These are phyloP conservation scores for Didymella sp. DNA, from an alignment of 2,329 filamentous ascomycete species.

Conservation along the genomic window DNA sequence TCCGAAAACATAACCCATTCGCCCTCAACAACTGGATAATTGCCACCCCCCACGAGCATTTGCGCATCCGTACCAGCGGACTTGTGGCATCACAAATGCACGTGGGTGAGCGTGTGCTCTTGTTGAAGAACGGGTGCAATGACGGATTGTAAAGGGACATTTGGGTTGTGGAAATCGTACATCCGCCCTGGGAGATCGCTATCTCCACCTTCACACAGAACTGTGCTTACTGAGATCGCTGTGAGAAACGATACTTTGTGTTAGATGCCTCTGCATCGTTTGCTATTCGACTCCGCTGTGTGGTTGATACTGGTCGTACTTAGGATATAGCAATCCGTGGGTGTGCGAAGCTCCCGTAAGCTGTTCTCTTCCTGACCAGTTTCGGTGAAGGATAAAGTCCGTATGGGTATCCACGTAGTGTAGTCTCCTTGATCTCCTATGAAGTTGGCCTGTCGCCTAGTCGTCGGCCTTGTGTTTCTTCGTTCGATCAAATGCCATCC, in stretches of 20 bases:
- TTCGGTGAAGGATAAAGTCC: not conserved
- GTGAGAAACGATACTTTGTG: not conserved
- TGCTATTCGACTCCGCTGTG: not conserved
- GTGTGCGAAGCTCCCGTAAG: no score
- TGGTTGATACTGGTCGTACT: not conserved
- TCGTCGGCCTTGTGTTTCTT: not conserved
- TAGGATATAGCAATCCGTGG: not conserved
- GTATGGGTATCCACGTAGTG: not conserved
- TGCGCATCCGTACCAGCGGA: constrained; percentile 28
- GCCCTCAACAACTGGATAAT: constrained; percentile 43
- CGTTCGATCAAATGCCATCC: not conserved
- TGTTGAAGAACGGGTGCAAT: not conserved
- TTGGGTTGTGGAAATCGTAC: constrained; percentile 14
- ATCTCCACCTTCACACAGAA: not conserved
- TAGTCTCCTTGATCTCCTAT: not conserved
- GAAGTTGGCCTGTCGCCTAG: not conserved
- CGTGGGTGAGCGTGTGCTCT: not conserved
- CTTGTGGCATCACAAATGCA: no score
- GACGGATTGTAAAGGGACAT: constrained; percentile 1
- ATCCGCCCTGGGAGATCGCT: not conserved
- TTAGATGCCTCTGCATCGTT: not conserved
- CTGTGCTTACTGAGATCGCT: not conserved
- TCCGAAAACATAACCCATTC: no score
- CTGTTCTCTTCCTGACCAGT: not conserved
- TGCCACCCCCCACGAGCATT: constrained; percentile 17